Evolutionary conservation across 306 rosid species (phyloP), one percentile per base, ranked within the genome.

Genomic region (Sechiopsis laciniata): DNA sequence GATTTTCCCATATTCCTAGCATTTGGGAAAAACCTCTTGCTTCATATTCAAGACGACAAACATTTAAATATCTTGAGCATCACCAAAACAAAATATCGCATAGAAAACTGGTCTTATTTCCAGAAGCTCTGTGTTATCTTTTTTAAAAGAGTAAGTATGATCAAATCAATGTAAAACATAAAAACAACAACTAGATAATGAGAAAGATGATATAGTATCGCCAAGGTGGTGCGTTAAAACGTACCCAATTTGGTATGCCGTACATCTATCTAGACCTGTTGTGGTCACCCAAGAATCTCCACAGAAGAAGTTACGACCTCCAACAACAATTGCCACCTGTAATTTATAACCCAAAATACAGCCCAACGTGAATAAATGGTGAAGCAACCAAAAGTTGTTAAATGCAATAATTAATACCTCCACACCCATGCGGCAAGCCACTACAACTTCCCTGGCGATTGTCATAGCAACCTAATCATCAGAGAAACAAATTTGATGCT

Each of bases 181-280:
- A 22, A 20, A 46, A 14, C 22, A 14, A 6, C 26, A 0, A 54
- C n/a, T 57, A 21, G 0, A n/a, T 54, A 10, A 42, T 11, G 67
- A 42, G 37, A 40, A 37, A 58, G 22, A 73, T 16, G 54, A 73
- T 55, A 21, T 53, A 12, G 62, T 40, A 55, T 21, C 6, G 54
- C 13, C 29, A 68, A 46, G 40, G 57, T 22, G 22, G 42, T 42
- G 40, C 60, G 80, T 42, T 10, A 80, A 53, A 80, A 75, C 82
- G 82, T 80, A 94, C 98, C 98, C 96, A 76, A 89, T 91, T 86
- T 94, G 98, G 88, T 94, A 90, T 67, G 96, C 92, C 50, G 92
- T 85, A 72, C 86, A 87, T 87, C 97, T 86, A 82, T 94, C 96
- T 77, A 89, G 86, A 68, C 96, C 98, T 24, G 97, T 90, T 19